Conservation (phyloP, 768 basidiomycete genomes). For the Suillus lakei region DNA sequence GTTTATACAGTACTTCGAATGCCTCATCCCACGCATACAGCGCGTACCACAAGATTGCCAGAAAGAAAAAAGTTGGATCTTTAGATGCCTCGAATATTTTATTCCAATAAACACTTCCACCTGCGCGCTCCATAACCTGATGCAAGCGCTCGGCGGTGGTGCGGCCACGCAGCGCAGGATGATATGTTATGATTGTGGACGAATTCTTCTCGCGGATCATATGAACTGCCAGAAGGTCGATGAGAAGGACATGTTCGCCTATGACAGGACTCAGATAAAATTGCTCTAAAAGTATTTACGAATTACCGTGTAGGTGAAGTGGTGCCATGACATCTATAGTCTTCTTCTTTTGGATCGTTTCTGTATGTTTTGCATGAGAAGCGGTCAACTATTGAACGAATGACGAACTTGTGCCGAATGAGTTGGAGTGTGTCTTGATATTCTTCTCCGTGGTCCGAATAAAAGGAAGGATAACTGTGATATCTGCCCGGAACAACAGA, state of each 20-base stretch:
- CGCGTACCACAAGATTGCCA: slow-evolving; percentile 54
- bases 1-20: slow-evolving; percentile 47
- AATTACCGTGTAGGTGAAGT: too few relatives aligned
- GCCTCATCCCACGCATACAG: slow-evolving; percentile 60
- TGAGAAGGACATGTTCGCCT: slow-evolving; percentile 32
- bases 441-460: slow-evolving; percentile 40
- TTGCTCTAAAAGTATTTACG: too few relatives aligned
- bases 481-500: slow-evolving; percentile 34
- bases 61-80: slow-evolving; percentile 56
- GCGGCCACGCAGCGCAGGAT: slow-evolving; percentile 28
- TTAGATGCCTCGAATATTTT: slow-evolving; percentile 22
- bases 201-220: slow-evolving; percentile 35
- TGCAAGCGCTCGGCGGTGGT: slow-evolving; percentile 33
- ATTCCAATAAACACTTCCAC: slow-evolving; percentile 33
- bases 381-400: not conserved
- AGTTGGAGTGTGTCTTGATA: not conserved
- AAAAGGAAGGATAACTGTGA: slow-evolving; percentile 37
- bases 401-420: not conserved
- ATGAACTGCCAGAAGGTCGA: slow-evolving; percentile 44
- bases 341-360: not conserved
- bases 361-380: slow-evolving; percentile 1
- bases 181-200: slow-evolving; percentile 41
- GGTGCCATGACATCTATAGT: slow-evolving; percentile 8
- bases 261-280: not conserved
- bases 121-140: slow-evolving; percentile 35